Conservation (phyloP, 2,329 filamentous ascomycete species). For the Plectosphaerella plurivora region DNA sequence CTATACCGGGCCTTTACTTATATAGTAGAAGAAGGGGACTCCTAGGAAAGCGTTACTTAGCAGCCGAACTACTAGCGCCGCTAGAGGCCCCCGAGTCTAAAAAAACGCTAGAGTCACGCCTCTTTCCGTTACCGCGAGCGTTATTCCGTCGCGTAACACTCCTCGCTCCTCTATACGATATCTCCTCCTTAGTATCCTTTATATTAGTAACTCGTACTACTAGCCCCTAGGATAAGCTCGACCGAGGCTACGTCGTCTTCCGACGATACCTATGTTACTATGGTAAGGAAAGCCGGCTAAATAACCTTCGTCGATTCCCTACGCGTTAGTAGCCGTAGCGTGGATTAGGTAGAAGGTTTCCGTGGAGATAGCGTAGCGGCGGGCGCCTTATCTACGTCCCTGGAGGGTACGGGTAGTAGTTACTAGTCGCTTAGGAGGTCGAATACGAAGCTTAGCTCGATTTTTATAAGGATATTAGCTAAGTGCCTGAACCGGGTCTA, state of each 20-base stretch:
- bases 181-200: not conserved
- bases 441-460: not conserved
- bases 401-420: not conserved
- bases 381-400: too few relatives aligned
- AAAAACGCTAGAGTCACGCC: not conserved
- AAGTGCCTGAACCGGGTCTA: too few relatives aligned
- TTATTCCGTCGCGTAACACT: not conserved
- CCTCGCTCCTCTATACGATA: not conserved
- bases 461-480: too few relatives aligned
- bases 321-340: not conserved
- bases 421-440: not conserved
- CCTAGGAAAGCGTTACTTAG: not conserved
- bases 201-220: not conserved
- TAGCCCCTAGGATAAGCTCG: not conserved
- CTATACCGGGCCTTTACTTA: not conserved
- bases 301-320: not conserved
- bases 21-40: not conserved
- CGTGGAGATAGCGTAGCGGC: not conserved
- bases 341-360: not conserved
- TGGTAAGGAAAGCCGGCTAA: not conserved
- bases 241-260: not conserved
- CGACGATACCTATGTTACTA: not conserved
- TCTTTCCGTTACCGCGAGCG: not conserved
- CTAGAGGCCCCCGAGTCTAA: not conserved
- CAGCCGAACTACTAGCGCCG: not conserved